Evolutionary conservation across 2,329 filamentous ascomycete genomes (phyloP).

Genomic region (Thielaviopsis populi): DNA sequence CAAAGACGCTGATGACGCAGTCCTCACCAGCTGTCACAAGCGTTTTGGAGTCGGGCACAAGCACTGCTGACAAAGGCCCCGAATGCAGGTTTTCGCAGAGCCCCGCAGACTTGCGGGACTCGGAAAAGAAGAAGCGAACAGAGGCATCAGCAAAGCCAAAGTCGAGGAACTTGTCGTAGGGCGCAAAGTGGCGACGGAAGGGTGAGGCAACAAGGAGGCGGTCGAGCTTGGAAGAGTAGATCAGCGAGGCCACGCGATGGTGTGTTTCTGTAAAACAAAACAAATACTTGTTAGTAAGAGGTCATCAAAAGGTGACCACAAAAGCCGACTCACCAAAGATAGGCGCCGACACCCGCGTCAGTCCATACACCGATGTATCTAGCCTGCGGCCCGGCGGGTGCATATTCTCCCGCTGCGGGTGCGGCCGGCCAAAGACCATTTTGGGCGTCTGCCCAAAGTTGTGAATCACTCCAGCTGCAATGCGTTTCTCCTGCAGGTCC

Average conservation of each 20-base stretch:
- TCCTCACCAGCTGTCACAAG: conserved; percentile 86
- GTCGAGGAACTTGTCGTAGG: conserved; percentile 85
- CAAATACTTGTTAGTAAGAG: not conserved
- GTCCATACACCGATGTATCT: conserved; percentile 54
- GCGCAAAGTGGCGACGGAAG: conserved; percentile 75
- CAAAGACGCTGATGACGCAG: conserved; percentile 78
- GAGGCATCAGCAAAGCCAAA: conserved; percentile 94
- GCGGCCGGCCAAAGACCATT: conserved; percentile 74
- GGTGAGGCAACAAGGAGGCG: conserved; percentile 70
- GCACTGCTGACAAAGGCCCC: conserved; percentile 68
- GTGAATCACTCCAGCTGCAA: conserved; percentile 91
- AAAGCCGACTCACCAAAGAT: conserved; percentile 26
- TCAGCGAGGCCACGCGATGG: conserved; percentile 65
- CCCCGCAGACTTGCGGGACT: conserved; percentile 68
- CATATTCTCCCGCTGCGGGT: conserved; percentile 59
- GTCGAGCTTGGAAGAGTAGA: conserved; percentile 66
- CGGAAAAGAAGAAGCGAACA: conserved; percentile 76
- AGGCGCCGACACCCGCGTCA: conserved; percentile 66
- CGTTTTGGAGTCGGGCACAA: conserved; percentile 79
- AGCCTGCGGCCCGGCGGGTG: conserved; percentile 52
- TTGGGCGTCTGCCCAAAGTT: conserved; percentile 97
- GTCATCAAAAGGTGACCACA: not conserved
- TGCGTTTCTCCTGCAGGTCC: conserved; percentile 71
- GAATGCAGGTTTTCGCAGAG: conserved; percentile 90
- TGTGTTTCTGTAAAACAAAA: conserved; percentile 42